Conservation (phyloP, 176 grass and related monocot species). For the Musa itinerans region DNA sequence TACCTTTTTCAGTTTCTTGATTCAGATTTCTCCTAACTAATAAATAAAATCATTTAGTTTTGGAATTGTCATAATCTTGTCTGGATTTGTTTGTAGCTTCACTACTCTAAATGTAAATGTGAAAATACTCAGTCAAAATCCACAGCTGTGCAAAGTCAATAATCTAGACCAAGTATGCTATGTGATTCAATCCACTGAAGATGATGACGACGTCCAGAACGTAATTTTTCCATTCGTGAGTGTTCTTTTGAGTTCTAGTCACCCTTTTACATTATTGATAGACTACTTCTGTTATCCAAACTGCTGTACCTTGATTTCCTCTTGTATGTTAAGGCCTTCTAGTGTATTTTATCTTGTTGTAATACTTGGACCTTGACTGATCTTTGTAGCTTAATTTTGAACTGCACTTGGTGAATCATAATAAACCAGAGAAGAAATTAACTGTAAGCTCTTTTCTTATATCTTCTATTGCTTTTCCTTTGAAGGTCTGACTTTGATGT, state of each 20-base stretch:
- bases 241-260: neutral
- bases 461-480: neutral
- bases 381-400: neutral
- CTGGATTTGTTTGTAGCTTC: too few relatives aligned
- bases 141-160: neutral
- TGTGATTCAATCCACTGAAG: neutral
- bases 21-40: too few relatives aligned
- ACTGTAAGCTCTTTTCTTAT: neutral
- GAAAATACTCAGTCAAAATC: neutral
- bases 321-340: neutral
- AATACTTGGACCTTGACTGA: neutral
- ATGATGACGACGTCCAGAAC: neutral
- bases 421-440: neutral
- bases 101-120: neutral
- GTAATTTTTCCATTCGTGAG: neutral
- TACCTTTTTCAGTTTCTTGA: neutral
- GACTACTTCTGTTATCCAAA: neutral
- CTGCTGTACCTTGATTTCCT: neutral
- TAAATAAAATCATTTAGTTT: too few relatives aligned
- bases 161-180: neutral
- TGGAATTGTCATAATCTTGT: too few relatives aligned
- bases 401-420: neutral
- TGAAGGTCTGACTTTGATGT: neutral
- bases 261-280: neutral
- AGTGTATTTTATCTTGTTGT: neutral